phyloP scores from a whole-genome alignment of 164 flowering plant species.

The Stephania japonica region DNA sequence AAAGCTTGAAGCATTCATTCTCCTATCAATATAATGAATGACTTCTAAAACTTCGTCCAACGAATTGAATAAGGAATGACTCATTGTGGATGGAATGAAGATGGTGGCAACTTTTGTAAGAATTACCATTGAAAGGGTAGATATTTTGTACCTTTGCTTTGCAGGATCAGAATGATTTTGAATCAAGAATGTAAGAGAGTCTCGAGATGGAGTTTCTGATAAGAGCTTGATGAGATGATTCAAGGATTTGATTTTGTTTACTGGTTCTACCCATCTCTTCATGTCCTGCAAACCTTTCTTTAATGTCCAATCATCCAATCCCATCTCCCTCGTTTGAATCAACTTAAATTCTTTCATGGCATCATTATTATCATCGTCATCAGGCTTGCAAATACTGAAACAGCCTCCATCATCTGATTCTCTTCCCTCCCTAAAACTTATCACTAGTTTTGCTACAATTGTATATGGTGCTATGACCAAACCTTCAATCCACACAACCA shows the following conservation, averaged over 20 bases:
- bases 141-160: neutral
- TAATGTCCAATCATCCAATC: constrained; percentile 5
- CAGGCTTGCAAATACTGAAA: too few relatives aligned
- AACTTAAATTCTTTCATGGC: neutral
- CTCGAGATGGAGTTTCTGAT: neutral
- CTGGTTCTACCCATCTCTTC: constrained; percentile 4
- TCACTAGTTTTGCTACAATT: too few relatives aligned
- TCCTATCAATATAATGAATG: constrained; percentile 2
- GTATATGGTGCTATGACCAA: too few relatives aligned
- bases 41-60: constrained; percentile 9
- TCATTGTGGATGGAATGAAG: neutral
- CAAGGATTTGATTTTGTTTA: neutral
- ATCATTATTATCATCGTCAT: neutral
- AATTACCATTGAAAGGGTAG: constrained; percentile 7
- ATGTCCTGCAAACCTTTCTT: constrained; percentile 6
- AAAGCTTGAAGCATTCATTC: neutral
- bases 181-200: neutral
- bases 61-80: neutral
- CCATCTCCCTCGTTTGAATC: neutral
- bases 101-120: neutral
- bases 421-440: too few relatives aligned
- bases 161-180: neutral
- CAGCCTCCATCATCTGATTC: too few relatives aligned
- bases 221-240: constrained; percentile 5
- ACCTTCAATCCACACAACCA: too few relatives aligned